Conservation (phyloP, 345 rosid genomes). For the Carallia pectinifolia region DNA sequence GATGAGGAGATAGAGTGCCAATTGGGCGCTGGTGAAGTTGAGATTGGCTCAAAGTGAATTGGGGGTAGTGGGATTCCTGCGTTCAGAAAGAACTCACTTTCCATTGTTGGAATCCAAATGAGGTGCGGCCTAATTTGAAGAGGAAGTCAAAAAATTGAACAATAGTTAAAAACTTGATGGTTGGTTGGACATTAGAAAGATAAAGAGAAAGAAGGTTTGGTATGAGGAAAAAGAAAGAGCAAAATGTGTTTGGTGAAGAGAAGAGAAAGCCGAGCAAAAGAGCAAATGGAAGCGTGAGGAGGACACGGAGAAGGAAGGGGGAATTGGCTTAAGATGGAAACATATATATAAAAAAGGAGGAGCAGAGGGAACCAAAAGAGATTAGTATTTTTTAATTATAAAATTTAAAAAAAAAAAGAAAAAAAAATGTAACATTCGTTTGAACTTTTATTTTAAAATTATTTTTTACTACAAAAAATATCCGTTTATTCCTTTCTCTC, state of each 20-base stretch:
- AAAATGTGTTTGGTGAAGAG: conserved; percentile 11
- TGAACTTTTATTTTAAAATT: conserved; percentile 17
- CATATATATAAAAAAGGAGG: conserved; percentile 27
- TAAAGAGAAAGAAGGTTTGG: conserved; percentile 1
- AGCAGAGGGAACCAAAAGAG: too few species aligned
- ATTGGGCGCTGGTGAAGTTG: conserved; percentile 21
- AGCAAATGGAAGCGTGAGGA: conserved; percentile 13
- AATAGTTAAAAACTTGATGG: neutral
- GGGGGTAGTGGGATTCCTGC: conserved; percentile 22
- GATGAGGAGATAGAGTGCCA: conserved; percentile 29
- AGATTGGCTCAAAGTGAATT: conserved; percentile 21
- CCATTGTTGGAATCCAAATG: conserved; percentile 10
- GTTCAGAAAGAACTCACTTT: conserved; percentile 27
- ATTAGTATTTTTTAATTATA: neutral
- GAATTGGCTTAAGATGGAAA: conserved; percentile 25
- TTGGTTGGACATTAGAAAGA: conserved; percentile 8
- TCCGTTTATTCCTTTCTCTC: neutral
- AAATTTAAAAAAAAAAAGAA: neutral
- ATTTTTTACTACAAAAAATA: neutral
- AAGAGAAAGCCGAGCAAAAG: conserved; percentile 9
- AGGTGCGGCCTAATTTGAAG: neutral
- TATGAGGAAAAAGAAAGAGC: conserved; percentile 1
- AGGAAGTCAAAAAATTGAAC: neutral
- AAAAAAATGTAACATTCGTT: conserved; percentile 13
- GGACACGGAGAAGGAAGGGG: conserved; percentile 4